These are phyloP conservation scores for Hirsutella thompsonii DNA, from an alignment of 2,329 filamentous ascomycete genomes.

Conservation along the genomic window DNA sequence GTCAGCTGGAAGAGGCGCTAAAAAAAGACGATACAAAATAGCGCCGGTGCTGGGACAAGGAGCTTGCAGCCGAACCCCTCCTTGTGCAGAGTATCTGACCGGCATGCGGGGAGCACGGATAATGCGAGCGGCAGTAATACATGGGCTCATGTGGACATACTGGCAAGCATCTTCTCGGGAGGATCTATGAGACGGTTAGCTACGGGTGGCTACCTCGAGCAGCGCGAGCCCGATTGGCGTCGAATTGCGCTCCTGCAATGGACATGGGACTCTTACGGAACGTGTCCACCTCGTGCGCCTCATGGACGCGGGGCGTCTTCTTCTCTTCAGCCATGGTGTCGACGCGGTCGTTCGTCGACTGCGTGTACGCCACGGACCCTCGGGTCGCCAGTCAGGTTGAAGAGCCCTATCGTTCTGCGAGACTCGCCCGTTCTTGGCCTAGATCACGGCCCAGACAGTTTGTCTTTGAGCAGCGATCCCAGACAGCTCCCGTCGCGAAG, in stretches of 20 bases:
- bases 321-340: constrained; percentile 30
- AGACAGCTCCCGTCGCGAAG: too few species aligned
- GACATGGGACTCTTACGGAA: constrained; percentile 38
- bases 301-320: constrained; percentile 45
- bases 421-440: too few species aligned
- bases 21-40: neutral
- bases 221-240: neutral
- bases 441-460: too few species aligned
- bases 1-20: constrained; percentile 4
- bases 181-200: constrained; percentile 32
- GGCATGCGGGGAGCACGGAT: too few species aligned
- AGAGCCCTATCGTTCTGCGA: too few species aligned
- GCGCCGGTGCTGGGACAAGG: neutral
- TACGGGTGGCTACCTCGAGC: neutral
- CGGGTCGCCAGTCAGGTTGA: neutral
- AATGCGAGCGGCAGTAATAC: too few species aligned
- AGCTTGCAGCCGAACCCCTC: neutral
- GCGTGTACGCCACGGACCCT: neutral
- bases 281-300: constrained; percentile 67
- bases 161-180: constrained; percentile 53
- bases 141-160: constrained; percentile 29
- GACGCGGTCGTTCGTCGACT: neutral
- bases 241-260: neutral
- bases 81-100: too few species aligned
- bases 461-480: too few species aligned